Base-by-base conservation (phyloP, 805 yeast genomes). In the Kluyveromyces dobzhanskii region DNA sequence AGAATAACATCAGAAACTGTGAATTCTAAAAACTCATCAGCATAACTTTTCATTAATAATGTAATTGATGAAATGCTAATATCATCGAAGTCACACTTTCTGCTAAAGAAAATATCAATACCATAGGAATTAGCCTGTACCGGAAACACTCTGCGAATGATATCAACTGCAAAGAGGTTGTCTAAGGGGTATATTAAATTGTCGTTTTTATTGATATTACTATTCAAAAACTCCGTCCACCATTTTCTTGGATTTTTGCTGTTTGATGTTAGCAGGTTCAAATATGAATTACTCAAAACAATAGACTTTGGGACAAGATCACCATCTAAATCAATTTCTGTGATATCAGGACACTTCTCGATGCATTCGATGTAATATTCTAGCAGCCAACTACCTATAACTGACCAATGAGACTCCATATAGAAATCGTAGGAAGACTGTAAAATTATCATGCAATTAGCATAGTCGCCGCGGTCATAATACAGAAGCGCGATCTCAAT, bases 401-500 rank as follows among this genome's bases (percentile, higher is more conserved):
- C 58, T 37, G 73, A 73, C 97, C 97, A 88, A 1, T 87, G 85
- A 34, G 78, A 75, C 14, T 69, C 60, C 6, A 73, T 69, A 51
- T 83, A 87, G 40, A 76, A 76, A 28, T 73, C 76, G 34, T 84
- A 85, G 2, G 92, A 78, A 7, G 78, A 75, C 28, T 76, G 75
- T 10, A 90, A 64, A 3, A 84, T 75, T 4, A 71, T 63, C 12
- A 77, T 71, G 1, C 95, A 80, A 32, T 72, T 70, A 27, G 69
- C 68, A 48, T 75, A 80, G 25, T 82, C 69, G 3, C 70, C 61
- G 23, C 66, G 62, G 46, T 74, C 76, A 53, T 74, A 79, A 43
- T 80, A 78, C 13, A 86, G 59, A 9, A 82, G 54, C 0, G 94
- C 95, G 38, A 86, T 69, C 46, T 90, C 96, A 5, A 85, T 75